Conservation (phyloP, 2,329 filamentous ascomycete species). For the Colletotrichum godetiae region DNA sequence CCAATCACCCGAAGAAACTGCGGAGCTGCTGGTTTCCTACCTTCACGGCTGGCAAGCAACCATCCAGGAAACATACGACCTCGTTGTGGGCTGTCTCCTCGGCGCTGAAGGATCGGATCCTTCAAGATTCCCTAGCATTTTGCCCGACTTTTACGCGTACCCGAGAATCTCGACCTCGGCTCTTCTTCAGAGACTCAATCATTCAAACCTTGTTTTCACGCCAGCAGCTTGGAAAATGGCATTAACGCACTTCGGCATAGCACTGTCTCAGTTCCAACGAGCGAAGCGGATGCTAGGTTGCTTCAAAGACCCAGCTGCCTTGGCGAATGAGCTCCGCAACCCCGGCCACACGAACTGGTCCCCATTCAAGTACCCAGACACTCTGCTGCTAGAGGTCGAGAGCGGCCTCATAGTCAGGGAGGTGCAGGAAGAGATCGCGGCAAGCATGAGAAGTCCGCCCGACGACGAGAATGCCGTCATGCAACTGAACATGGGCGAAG, state of each 20-base stretch:
- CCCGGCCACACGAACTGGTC: conserved; percentile 67
- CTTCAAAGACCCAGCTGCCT: conserved; percentile 36
- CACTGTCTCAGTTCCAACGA: conserved; percentile 54
- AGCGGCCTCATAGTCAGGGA: conserved; percentile 69
- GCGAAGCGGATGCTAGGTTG: conserved; percentile 51
- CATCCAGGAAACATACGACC: neutral
- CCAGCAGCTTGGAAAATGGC: conserved; percentile 46
- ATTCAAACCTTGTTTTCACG: conserved; percentile 41
- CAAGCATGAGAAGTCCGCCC: conserved; percentile 61
- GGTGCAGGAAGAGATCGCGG: conserved; percentile 68
- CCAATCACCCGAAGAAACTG: neutral
- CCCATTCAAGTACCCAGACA: conserved; percentile 64
- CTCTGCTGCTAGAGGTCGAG: conserved; percentile 73
- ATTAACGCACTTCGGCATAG: conserved; percentile 53
- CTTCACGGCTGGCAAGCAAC: neutral
- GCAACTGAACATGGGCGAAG: conserved; percentile 79
- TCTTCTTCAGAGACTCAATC: neutral
- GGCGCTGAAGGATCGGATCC: too few relatives aligned
- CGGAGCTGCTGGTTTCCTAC: neutral
- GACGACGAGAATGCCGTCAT: conserved; percentile 62
- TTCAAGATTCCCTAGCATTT: neutral
- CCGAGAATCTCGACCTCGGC: neutral
- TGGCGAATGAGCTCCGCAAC: conserved; percentile 59
- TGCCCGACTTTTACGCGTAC: neutral
- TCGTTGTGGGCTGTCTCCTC: rapidly evolving